Evolutionary conservation across 768 basidiomycete species (phyloP).

Genomic region (Paxillus rubicundulus): DNA sequence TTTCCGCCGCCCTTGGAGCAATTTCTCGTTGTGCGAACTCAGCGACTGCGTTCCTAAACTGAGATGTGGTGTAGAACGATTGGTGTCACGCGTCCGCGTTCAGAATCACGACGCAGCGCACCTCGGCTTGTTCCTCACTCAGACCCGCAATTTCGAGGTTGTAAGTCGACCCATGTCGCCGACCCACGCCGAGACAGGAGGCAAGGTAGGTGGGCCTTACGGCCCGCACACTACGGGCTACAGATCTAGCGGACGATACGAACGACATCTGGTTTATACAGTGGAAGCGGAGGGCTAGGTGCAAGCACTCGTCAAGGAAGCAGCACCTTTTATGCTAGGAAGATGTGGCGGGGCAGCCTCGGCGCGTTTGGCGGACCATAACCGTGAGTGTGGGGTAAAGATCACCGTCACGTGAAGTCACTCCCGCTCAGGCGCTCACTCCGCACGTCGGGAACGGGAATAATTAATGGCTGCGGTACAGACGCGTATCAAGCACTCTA

Average conservation of each 20-base stretch:
- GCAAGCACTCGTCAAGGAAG: neutral
- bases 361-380: neutral
- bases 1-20: constrained; percentile 80
- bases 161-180: constrained; percentile 51
- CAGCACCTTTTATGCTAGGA: neutral
- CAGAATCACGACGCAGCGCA: constrained; percentile 29
- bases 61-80: neutral
- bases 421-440: too few relatives aligned
- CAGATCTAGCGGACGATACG: constrained; percentile 11
- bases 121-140: constrained; percentile 78
- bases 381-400: neutral
- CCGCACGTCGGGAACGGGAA: too few relatives aligned
- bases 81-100: neutral
- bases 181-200: neutral
- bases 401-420: neutral
- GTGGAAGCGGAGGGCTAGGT: neutral
- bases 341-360: too few relatives aligned
- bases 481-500: too few relatives aligned
- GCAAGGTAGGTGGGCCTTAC: neutral
- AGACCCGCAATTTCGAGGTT: constrained; percentile 73
- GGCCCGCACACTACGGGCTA: constrained; percentile 2
- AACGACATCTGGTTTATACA: constrained; percentile 11
- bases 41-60: constrained; percentile 81
- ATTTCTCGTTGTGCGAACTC: constrained; percentile 84
- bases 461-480: too few relatives aligned